These are phyloP conservation scores for Acer yangbiense DNA, from an alignment of 345 rosid genomes.

Conservation along the genomic window DNA sequence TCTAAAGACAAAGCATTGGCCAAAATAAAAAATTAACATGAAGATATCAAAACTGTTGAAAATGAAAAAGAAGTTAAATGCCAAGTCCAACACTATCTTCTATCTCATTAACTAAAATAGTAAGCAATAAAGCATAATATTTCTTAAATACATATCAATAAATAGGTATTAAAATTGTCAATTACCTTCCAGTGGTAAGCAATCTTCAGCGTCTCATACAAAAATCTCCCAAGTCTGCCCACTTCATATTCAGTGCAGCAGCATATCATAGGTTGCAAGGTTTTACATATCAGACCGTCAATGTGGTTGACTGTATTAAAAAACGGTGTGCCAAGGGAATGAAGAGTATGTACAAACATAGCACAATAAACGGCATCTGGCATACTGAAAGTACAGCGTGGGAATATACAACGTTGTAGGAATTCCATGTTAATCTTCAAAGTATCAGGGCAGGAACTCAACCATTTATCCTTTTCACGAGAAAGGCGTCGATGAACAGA, in stretches of 20 bases:
- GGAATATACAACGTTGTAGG: slow-evolving; percentile 97
- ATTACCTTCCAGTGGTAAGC: slow-evolving; percentile 97
- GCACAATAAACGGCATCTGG: slow-evolving; percentile 99
- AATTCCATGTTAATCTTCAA: slow-evolving; percentile 99
- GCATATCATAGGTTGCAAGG: slow-evolving; percentile 99
- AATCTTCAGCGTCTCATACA: slow-evolving; percentile 91
- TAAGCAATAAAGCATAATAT: slow-evolving; percentile 9
- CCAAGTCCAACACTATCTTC: background rate
- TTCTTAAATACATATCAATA: background rate
- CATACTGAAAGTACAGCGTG: slow-evolving; percentile 99
- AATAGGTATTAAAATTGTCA: background rate
- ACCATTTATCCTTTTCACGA: slow-evolving; percentile 94
- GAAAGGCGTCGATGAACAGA: slow-evolving; percentile 90
- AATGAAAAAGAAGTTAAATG: background rate
- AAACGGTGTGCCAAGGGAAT: slow-evolving; percentile 95
- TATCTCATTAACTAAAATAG: background rate
- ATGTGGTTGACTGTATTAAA: slow-evolving; percentile 99
- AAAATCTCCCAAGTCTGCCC: slow-evolving; percentile 93
- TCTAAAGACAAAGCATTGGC: slow-evolving; percentile 47
- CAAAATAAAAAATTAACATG: slow-evolving; percentile 15
- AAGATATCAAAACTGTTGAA: background rate
- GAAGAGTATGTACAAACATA: slow-evolving; percentile 96
- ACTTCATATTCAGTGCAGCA: slow-evolving; percentile 99
- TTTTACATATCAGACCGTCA: slow-evolving; percentile 95
- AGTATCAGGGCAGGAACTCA: slow-evolving; percentile 98